Percentiles rank a stretch among this genome's conserved stretches.
Conservation (phyloP, 495 filamentous ascomycete species). For the Penicillium malachiteum region DNA sequence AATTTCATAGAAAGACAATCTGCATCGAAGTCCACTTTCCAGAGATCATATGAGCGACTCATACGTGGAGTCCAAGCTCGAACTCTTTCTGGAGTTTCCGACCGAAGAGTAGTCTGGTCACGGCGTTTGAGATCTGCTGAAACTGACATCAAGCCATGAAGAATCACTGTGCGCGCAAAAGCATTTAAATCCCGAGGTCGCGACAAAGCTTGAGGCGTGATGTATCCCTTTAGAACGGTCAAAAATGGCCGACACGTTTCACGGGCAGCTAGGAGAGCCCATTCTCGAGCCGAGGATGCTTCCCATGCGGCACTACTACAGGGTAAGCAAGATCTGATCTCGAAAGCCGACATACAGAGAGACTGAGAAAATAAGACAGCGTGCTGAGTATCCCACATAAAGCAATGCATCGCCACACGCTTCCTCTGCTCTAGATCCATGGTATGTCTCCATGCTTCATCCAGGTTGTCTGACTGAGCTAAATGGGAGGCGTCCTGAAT, state of each 20-base stretch:
- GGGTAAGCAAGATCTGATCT: slow-evolving; percentile 49
- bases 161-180: slow-evolving; percentile 45
- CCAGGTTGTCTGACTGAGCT: slow-evolving; percentile 27
- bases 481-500: slow-evolving; percentile 32
- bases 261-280: slow-evolving; percentile 33
- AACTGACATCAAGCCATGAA: slow-evolving; percentile 57
- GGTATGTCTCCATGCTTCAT: slow-evolving; percentile 46
- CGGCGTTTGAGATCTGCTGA: slow-evolving; percentile 55
- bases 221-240: slow-evolving; percentile 50
- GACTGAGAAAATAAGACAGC: slow-evolving; percentile 57
- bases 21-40: slow-evolving; percentile 53
- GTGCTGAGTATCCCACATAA: slow-evolving; percentile 61
- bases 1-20: slow-evolving; percentile 42
- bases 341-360: slow-evolving; percentile 59
- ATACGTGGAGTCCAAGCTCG: slow-evolving; percentile 51
- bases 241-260: slow-evolving; percentile 40
- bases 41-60: slow-evolving; percentile 48
- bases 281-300: slow-evolving; percentile 46
- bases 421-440: slow-evolving; percentile 55
- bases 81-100: slow-evolving; percentile 37
- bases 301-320: slow-evolving; percentile 51
- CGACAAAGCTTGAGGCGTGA: slow-evolving; percentile 33
- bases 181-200: slow-evolving; percentile 44
- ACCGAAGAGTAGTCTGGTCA: slow-evolving; percentile 50
- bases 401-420: slow-evolving; percentile 53